A percentile compares a stretch with the other conserved stretches of the same genome.
Conservation (phyloP, 768 basidiomycete genomes). For the Trametes cinnabarina region DNA sequence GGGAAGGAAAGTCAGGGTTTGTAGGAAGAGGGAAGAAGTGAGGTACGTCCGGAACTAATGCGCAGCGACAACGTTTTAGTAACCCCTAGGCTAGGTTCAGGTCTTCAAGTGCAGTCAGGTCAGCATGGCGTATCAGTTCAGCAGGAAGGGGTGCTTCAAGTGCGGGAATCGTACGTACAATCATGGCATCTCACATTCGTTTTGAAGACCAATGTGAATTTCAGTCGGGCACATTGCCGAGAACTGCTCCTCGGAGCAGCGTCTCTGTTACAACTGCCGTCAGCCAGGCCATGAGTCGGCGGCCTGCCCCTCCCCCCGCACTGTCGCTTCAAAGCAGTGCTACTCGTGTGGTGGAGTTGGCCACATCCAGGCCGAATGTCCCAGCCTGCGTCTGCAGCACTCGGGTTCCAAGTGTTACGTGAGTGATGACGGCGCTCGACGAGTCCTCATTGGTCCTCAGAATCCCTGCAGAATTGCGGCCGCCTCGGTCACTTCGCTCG, state of each 20-base stretch:
- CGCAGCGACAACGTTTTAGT: neutral
- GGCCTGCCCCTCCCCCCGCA: slow-evolving; percentile 81
- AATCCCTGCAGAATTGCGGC: slow-evolving; percentile 56
- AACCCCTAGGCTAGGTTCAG: slow-evolving; percentile 20
- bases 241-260: slow-evolving; percentile 83
- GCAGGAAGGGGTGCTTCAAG: slow-evolving; percentile 90
- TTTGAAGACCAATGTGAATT: neutral
- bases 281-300: slow-evolving; percentile 94
- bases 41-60: slow-evolving; percentile 40
- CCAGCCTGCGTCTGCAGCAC: slow-evolving; percentile 69
- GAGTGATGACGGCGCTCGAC: slow-evolving; percentile 28
- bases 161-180: slow-evolving; percentile 80
- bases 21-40: slow-evolving; percentile 74
- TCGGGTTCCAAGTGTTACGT: slow-evolving; percentile 84
- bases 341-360: slow-evolving; percentile 93
- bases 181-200: slow-evolving; percentile 8
- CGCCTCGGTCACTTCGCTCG: slow-evolving; percentile 83
- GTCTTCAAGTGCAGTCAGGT: slow-evolving; percentile 39
- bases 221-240: slow-evolving; percentile 92
- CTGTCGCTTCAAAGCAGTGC: slow-evolving; percentile 84
- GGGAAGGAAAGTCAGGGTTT: slow-evolving; percentile 63
- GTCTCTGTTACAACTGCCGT: slow-evolving; percentile 92
- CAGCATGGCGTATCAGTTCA: slow-evolving; percentile 79
- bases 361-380: slow-evolving; percentile 86
- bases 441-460: neutral